Conservation (phyloP, 306 rosid genomes). For the Quercus agrifolia region DNA sequence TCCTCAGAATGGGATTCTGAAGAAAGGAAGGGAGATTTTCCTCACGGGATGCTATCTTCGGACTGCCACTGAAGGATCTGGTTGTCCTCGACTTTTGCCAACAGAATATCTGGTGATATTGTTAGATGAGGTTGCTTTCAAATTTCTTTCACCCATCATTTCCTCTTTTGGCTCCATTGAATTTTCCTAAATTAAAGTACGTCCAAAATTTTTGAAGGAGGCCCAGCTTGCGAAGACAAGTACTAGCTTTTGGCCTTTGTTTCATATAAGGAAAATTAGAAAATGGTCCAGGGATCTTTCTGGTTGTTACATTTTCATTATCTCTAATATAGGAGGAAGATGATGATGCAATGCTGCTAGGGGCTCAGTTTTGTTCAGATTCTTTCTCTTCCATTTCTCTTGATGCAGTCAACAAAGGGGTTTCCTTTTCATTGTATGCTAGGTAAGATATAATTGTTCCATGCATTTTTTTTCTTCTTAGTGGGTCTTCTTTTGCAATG, state of each 20-base stretch:
- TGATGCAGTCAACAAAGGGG: conserved; percentile 48
- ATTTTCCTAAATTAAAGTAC: conserved; percentile 3
- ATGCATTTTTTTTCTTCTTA: not conserved
- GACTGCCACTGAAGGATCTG: conserved; percentile 56
- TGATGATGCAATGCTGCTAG: conserved; percentile 85
- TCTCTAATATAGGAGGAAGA: conserved; percentile 58
- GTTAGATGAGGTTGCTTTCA: conserved; percentile 68
- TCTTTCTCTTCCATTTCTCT: conserved; percentile 75
- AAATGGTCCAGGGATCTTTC: conserved; percentile 9
- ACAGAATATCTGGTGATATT: conserved; percentile 81
- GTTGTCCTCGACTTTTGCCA: conserved; percentile 77
- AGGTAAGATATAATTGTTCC: conserved; percentile 39
- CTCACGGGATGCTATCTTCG: conserved; percentile 97
- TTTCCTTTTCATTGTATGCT: conserved; percentile 68
- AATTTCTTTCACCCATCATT: not conserved
- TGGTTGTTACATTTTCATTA: conserved; percentile 10
- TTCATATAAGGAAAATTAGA: not conserved
- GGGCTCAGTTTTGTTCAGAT: conserved; percentile 85
- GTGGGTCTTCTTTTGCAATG: not conserved
- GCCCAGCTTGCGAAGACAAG: conserved; percentile 6
- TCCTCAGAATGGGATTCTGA: conserved; percentile 62
- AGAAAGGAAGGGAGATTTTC: conserved; percentile 81
- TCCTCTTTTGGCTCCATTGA: conserved; percentile 7
- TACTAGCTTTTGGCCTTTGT: conserved; percentile 9
- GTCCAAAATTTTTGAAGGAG: conserved; percentile 8